Conservation (phyloP, 2,329 filamentous ascomycete genomes). For the Ceratocystiopsis minuta region DNA sequence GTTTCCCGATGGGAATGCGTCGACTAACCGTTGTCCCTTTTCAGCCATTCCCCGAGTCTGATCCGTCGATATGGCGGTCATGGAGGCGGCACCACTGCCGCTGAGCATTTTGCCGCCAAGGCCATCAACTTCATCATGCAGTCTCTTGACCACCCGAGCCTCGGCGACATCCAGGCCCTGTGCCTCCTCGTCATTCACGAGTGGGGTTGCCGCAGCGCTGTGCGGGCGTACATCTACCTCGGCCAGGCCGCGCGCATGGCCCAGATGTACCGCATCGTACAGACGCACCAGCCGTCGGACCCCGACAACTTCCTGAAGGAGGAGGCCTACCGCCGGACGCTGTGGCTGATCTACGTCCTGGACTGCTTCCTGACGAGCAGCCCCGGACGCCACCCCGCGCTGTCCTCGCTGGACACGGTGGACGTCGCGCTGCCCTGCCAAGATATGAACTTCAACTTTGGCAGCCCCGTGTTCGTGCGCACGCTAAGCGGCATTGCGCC, state of each 20-base stretch:
- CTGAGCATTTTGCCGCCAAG: constrained; percentile 42
- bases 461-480: constrained; percentile 39
- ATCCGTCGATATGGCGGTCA: constrained; percentile 41
- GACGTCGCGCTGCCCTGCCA: constrained; percentile 40
- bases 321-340: constrained; percentile 40
- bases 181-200: constrained; percentile 45
- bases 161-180: constrained; percentile 42
- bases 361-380: constrained; percentile 45
- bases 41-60: constrained; percentile 35
- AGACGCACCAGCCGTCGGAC: constrained; percentile 30
- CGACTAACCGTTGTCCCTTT: constrained; percentile 3
- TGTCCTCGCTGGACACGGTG: constrained; percentile 34
- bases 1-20: too few relatives aligned
- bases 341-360: constrained; percentile 45
- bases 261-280: constrained; percentile 44
- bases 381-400: constrained; percentile 38
- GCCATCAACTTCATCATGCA: constrained; percentile 37
- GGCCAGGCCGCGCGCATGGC: constrained; percentile 46
- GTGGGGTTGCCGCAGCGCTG: constrained; percentile 43
- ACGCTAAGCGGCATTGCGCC: constrained; percentile 28
- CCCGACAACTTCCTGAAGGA: constrained; percentile 43
- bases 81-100: constrained; percentile 29
- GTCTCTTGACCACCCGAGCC: constrained; percentile 38
- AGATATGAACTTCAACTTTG: constrained; percentile 45
- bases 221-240: constrained; percentile 44